phyloP scores from a whole-genome alignment of 106 monocot genomes.

The Platanthera zijinensis region DNA sequence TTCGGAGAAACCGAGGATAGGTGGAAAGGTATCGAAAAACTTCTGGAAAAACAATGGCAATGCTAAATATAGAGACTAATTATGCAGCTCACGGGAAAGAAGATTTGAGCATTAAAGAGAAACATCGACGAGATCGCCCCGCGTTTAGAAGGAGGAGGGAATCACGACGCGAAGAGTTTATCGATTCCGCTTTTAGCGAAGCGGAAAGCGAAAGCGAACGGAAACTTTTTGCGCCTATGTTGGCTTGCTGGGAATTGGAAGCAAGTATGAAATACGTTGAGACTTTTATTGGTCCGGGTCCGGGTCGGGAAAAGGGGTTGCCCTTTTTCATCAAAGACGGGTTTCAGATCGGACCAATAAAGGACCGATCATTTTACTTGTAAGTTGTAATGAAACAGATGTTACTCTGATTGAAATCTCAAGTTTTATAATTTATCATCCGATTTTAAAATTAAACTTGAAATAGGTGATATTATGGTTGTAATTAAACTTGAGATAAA shows the following conservation, averaged over 20 bases:
- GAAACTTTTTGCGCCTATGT: not conserved
- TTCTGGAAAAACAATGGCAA: not conserved
- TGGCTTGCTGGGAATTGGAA: not conserved
- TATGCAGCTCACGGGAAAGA: not conserved
- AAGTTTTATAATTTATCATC: too few relatives aligned
- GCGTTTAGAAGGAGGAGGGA: not conserved
- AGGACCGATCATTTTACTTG: too few relatives aligned
- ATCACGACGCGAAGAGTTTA: not conserved
- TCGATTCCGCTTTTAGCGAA: not conserved
- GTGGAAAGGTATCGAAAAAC: not conserved
- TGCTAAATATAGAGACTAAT: not conserved
- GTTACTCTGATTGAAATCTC: too few relatives aligned
- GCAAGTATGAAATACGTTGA: not conserved
- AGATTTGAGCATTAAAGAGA: not conserved
- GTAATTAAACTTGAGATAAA: too few relatives aligned
- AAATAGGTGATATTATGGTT: too few relatives aligned
- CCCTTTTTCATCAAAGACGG: too few relatives aligned
- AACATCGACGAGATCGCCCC: too few relatives aligned
- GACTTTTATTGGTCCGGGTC: too few relatives aligned
- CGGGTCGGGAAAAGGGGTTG: too few relatives aligned
- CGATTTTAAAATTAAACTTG: too few relatives aligned
- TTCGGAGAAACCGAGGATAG: not conserved
- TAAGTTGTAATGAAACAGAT: too few relatives aligned
- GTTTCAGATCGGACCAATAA: too few relatives aligned
- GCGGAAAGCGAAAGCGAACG: not conserved